Evolutionary conservation across 768 basidiomycete genomes (phyloP).

Genomic region (Gymnopilus dilepis): DNA sequence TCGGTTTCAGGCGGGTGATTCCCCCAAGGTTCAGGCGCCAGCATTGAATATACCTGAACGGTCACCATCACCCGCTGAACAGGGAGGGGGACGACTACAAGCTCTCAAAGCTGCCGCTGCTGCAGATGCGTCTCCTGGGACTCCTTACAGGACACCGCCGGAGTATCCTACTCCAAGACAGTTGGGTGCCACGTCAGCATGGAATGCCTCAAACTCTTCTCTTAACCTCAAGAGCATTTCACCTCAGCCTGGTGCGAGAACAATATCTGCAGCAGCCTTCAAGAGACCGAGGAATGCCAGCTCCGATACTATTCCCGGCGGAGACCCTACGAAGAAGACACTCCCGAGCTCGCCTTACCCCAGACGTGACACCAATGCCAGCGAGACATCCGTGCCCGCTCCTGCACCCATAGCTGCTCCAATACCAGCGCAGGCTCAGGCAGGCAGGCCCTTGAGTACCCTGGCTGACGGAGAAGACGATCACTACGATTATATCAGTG

Average conservation of each 20-base stretch:
- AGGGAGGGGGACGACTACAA: conserved; percentile 7
- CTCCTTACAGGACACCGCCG: conserved; percentile 50
- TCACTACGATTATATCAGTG: conserved; percentile 62
- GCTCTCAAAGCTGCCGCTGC: conserved; percentile 5
- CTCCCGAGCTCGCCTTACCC: conserved; percentile 51
- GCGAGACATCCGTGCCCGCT: not conserved
- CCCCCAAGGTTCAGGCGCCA: conserved; percentile 32
- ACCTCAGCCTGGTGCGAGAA: conserved; percentile 47
- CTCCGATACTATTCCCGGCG: conserved; percentile 28
- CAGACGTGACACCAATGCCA: not conserved
- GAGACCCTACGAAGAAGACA: conserved; percentile 50
- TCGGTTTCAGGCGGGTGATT: conserved; percentile 30
- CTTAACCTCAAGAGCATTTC: conserved; percentile 7
- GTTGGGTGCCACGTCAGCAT: conserved; percentile 21
- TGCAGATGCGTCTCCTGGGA: not conserved
- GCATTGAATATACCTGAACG: conserved; percentile 18
- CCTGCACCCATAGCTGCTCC: not conserved
- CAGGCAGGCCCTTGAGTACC: conserved; percentile 19
- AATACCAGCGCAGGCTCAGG: conserved; percentile 1
- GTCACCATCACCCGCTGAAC: not conserved
- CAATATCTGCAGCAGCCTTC: conserved; percentile 80
- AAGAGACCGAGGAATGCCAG: conserved; percentile 46
- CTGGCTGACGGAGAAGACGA: conserved; percentile 41
- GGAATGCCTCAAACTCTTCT: conserved; percentile 23
- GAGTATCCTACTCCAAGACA: conserved; percentile 44